Base-by-base conservation (phyloP, 2,329 filamentous ascomycete species). In the Epichloe baconii region DNA sequence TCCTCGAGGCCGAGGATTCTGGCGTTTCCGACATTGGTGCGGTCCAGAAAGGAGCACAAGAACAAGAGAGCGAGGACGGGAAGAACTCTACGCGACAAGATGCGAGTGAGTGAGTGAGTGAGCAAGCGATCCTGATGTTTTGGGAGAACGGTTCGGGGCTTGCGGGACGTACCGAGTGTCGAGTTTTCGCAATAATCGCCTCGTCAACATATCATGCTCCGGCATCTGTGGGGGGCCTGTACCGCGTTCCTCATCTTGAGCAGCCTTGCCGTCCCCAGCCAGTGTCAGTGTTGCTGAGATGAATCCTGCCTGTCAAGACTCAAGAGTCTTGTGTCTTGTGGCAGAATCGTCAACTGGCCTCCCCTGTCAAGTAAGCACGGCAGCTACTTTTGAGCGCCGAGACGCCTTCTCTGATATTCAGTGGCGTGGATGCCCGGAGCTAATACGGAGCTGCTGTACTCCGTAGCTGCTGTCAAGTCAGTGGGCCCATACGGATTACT, bases 1-100 rank as follows among this genome's bases (percentile, higher is more conserved):
- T 67, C 56, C 57, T 83, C 77, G 14, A 87, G 70, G 0, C 78
- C 77, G 48, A 83, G 72, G 8, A 86, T 79, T 54, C 80, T 80
- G 23, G 82, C 83, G 59, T 86, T 86, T 38, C 83, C 83, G 38
- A 86, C 80, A 61, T 86, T 87, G n/a, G 82, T 85, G 42, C 84
- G 75, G 63, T 86, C 83, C 47, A 77, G 69, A 54, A 76, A 76
- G 1, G 80, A 84, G 65, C 79, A 84, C 10, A 85, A 70, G 57
- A 84, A 84, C 1, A 86, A 67, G 0, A 85, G 59, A 0, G 80
- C 75, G n/a, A 86, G 71, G 6, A 82, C 65, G 0, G 82, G 81
- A 6, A 85, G 67, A 26, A 85, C 76, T 47, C 79, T 83, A 51
- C 5, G 38, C 21, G 38, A 14, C 11, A 31, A 12, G 26, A 36